A percentile compares a stretch with the other conserved stretches of the same genome.
These are phyloP conservation scores for Schwanniomyces vanrijiae DNA, from an alignment of 805 yeast species.

Conservation along the genomic window DNA sequence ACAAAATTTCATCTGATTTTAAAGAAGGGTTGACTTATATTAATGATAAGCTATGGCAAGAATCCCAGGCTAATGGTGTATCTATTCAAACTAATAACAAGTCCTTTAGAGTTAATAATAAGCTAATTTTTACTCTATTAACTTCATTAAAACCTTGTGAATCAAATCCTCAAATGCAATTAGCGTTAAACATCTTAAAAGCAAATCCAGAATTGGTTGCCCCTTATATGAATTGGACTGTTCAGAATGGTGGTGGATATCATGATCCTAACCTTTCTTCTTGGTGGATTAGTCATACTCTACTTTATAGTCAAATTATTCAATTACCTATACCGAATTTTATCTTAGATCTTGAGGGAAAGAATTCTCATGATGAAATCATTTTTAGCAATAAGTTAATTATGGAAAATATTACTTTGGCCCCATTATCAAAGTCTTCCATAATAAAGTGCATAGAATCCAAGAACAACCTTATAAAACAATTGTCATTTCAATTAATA, in stretches of 20 bases:
- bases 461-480: constrained; percentile 54
- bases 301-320: constrained; percentile 60
- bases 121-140: constrained; percentile 60
- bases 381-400: constrained; percentile 37
- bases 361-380: constrained; percentile 5
- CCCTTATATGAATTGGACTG: constrained; percentile 61
- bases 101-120: constrained; percentile 64
- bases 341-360: neutral
- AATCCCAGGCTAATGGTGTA: constrained; percentile 36
- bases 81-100: constrained; percentile 47
- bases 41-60: constrained; percentile 52
- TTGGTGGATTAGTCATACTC: constrained; percentile 78
- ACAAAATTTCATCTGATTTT: constrained; percentile 48
- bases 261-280: constrained; percentile 80
- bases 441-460: constrained; percentile 54
- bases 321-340: constrained; percentile 50
- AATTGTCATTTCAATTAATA: constrained; percentile 62
- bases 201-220: constrained; percentile 69
- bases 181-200: constrained; percentile 50
- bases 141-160: constrained; percentile 81
- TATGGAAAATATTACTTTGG: constrained; percentile 62
- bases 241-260: constrained; percentile 58
- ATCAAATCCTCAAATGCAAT: constrained; percentile 58
- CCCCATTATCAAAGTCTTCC: constrained; percentile 57
- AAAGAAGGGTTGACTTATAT: constrained; percentile 47